Conservation (phyloP, 371 early-diverging fungal species). For the Amoeboaphelidium occidentale region DNA sequence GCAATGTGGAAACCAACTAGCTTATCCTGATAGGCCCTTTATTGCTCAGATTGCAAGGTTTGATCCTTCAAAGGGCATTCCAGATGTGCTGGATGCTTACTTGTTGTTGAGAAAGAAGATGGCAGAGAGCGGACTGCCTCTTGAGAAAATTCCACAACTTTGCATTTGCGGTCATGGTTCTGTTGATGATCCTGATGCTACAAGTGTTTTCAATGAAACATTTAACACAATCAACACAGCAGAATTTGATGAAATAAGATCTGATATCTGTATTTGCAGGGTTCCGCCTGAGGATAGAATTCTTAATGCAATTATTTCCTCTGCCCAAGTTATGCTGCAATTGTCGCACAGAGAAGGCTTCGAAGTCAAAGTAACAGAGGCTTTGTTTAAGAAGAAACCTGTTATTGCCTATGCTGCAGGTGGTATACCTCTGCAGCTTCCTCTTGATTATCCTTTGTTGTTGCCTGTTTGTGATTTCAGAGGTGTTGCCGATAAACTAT, state of each 20-base stretch:
- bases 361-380: slow-evolving; percentile 76
- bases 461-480: slow-evolving; percentile 30
- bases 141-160: slow-evolving; percentile 32
- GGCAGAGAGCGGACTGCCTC: slow-evolving; percentile 11
- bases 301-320: slow-evolving; percentile 37
- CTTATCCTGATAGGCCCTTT: slow-evolving; percentile 35
- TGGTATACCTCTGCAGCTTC: slow-evolving; percentile 62
- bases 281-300: slow-evolving; percentile 57
- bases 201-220: slow-evolving; percentile 34
- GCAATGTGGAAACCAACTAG: slow-evolving; percentile 31
- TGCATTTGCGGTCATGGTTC: slow-evolving; percentile 59
- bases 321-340: slow-evolving; percentile 43
- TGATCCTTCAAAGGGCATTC: slow-evolving; percentile 76
- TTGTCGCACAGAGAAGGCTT: slow-evolving; percentile 63
- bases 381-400: slow-evolving; percentile 37
- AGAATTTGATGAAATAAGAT: slow-evolving; percentile 19
- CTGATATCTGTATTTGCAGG: slow-evolving; percentile 26
- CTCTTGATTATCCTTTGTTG: slow-evolving; percentile 35
- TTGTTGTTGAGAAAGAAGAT: slow-evolving; percentile 28
- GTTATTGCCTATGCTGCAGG: slow-evolving; percentile 39
- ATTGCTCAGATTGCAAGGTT: slow-evolving; percentile 66
- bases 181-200: slow-evolving; percentile 68
- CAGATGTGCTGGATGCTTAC: slow-evolving; percentile 47
- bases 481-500: slow-evolving; percentile 27
- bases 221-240: slow-evolving; percentile 16